phyloP scores from a whole-genome alignment of 2,329 filamentous ascomycete genomes.

The Monosporascus cannonballus region DNA sequence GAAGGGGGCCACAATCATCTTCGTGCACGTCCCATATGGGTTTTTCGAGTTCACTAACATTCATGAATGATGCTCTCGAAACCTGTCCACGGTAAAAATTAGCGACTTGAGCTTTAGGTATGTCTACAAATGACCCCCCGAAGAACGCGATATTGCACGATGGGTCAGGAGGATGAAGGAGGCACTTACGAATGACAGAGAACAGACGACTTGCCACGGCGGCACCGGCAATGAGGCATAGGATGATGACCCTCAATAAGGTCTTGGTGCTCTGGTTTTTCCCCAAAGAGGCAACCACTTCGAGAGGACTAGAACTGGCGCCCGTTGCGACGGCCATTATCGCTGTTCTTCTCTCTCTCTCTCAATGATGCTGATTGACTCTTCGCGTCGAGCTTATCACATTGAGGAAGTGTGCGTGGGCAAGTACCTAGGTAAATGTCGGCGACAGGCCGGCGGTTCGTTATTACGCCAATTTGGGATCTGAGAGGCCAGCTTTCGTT shows the following conservation, averaged over 20 bases:
- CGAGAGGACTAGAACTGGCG: conserved; percentile 21
- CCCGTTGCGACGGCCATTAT: conserved; percentile 33
- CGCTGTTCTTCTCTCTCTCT: conserved; percentile 17
- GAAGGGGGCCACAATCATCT: conserved; percentile 6
- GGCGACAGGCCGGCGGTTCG: neutral
- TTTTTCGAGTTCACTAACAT: conserved; percentile 58
- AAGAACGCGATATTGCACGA: too few species aligned
- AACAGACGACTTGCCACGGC: conserved; percentile 92
- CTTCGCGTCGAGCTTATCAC: neutral
- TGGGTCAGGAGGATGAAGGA: conserved; percentile 1
- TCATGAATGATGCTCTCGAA: conserved; percentile 99
- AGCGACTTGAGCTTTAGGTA: conserved; percentile 2
- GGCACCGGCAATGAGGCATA: conserved; percentile 83
- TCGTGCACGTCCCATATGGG: neutral
- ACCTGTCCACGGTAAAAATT: conserved; percentile 40
- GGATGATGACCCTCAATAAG: conserved; percentile 82
- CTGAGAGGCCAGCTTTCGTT: neutral
- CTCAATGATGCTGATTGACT: neutral
- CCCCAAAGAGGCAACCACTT: conserved; percentile 61
- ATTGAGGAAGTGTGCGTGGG: neutral
- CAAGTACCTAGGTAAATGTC: neutral
- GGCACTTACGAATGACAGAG: conserved; percentile 85
- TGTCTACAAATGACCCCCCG: too few species aligned
- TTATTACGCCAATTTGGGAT: neutral
- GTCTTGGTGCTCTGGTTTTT: conserved; percentile 77